A percentile compares a stretch with the other conserved stretches of the same genome.
These are phyloP conservation scores for Paraphoma sp. DNA, from an alignment of 2,329 filamentous ascomycete genomes.

Conservation along the genomic window DNA sequence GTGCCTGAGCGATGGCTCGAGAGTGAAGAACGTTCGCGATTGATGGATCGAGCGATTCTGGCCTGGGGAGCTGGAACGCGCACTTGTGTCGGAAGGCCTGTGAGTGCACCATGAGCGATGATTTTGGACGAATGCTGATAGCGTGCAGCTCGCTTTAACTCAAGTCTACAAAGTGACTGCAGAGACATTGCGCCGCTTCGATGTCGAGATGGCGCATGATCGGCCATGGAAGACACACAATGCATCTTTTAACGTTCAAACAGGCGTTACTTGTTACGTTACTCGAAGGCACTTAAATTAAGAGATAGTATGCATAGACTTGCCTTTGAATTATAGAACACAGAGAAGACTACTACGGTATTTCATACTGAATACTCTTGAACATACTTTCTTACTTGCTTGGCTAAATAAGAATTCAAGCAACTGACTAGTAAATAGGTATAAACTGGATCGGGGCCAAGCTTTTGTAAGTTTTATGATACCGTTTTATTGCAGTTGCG, in stretches of 20 bases:
- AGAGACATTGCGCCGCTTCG: slow-evolving; percentile 10
- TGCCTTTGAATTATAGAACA: no score
- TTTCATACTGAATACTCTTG: no score
- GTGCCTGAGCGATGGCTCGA: slow-evolving; percentile 56
- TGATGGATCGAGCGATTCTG: slow-evolving; percentile 40
- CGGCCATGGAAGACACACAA: slow-evolving; percentile 19
- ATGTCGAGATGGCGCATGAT: slow-evolving; percentile 8
- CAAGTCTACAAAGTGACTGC: slow-evolving; percentile 14
- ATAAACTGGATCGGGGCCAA: no score
- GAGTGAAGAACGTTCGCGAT: slow-evolving; percentile 13
- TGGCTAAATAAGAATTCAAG: no score
- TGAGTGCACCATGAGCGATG: slow-evolving; percentile 34
- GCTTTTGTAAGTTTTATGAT: no score
- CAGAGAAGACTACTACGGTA: no score
- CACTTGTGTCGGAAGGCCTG: slow-evolving; percentile 57
- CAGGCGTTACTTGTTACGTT: slow-evolving; percentile 18
- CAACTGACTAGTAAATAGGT: no score
- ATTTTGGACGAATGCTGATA: slow-evolving; percentile 2
- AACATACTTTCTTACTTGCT: no score
- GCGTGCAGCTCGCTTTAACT: slow-evolving; percentile 14
- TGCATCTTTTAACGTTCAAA: slow-evolving; percentile 26
- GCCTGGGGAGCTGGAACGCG: slow-evolving; percentile 45
- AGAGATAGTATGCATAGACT: no score
- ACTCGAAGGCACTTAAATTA: background rate
- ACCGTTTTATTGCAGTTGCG: no score